Conservation (phyloP, 176 grass and related monocot genomes). For the Echinochloa phyllopogon region DNA sequence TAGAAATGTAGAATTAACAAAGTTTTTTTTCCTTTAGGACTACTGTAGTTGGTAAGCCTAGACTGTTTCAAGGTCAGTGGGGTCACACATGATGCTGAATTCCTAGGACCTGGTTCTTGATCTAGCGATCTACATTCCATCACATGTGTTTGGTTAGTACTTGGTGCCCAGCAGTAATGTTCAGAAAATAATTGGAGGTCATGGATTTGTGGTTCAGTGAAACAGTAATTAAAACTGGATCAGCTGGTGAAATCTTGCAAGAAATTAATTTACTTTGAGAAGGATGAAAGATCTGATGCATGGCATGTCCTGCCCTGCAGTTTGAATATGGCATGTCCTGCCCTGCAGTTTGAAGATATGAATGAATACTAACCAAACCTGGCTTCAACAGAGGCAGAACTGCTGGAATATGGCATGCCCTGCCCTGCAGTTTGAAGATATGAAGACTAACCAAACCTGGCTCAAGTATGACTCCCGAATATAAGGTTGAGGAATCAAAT, state of each 20-base stretch:
- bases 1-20: too few species aligned
- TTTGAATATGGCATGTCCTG: not conserved
- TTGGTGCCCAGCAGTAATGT: not conserved
- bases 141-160: constrained; percentile 17
- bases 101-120: not conserved
- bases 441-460: not conserved
- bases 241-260: not conserved
- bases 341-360: not conserved
- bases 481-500: not conserved
- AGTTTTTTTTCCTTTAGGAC: too few species aligned
- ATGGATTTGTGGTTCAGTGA: constrained; percentile 14
- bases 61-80: too few species aligned
- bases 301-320: constrained; percentile 1
- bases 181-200: not conserved
- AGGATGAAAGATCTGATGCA: not conserved
- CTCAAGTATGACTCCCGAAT: constrained; percentile 1
- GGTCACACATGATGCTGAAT: not conserved
- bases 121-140: constrained; percentile 21
- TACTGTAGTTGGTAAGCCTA: too few species aligned
- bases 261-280: not conserved
- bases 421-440: not conserved
- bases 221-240: not conserved
- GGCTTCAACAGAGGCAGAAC: constrained; percentile 11
- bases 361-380: not conserved
- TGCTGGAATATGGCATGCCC: constrained; percentile 15